These are phyloP conservation scores for Musa acuminata DNA, from an alignment of 176 grass and related monocot species.

Conservation along the genomic window DNA sequence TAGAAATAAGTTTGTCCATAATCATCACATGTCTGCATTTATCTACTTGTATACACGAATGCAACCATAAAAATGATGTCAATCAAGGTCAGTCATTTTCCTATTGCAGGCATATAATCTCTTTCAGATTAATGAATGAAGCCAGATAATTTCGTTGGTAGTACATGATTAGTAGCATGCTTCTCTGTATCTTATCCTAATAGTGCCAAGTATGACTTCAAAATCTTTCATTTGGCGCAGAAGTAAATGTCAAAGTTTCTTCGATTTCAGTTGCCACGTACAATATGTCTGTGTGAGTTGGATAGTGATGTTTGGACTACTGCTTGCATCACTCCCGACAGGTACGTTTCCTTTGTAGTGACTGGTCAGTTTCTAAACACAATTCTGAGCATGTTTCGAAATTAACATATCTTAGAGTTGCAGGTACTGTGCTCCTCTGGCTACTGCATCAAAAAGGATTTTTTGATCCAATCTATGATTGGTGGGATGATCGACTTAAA, in stretches of 20 bases:
- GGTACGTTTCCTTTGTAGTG: slow-evolving; percentile 18
- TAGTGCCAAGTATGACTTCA: too few species aligned
- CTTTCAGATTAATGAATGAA: too few species aligned
- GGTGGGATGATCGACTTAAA: slow-evolving; percentile 42
- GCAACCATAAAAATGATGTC: too few species aligned
- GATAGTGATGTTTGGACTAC: slow-evolving; percentile 42
- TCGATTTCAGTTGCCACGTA: slow-evolving; percentile 67
- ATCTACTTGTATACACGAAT: too few species aligned
- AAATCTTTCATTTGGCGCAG: slow-evolving; percentile 24
- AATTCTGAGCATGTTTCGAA: background rate
- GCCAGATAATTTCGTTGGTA: too few species aligned
- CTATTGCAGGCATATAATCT: too few species aligned
- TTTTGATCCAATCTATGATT: slow-evolving; percentile 61
- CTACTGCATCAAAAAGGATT: slow-evolving; percentile 65
- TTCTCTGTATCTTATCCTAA: background rate
- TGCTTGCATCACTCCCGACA: slow-evolving; percentile 33
- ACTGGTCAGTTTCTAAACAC: background rate
- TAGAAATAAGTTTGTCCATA: too few species aligned
- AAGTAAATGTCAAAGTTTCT: slow-evolving; percentile 52
- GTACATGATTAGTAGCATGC: background rate
- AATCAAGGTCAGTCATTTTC: too few species aligned
- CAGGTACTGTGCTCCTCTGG: slow-evolving; percentile 45
- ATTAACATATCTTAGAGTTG: slow-evolving; percentile 1
- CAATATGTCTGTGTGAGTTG: slow-evolving; percentile 53
- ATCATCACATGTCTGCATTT: too few species aligned